phyloP scores from a whole-genome alignment of 192 early-diverging fungal genomes.

The Rhizophagus clarus region DNA sequence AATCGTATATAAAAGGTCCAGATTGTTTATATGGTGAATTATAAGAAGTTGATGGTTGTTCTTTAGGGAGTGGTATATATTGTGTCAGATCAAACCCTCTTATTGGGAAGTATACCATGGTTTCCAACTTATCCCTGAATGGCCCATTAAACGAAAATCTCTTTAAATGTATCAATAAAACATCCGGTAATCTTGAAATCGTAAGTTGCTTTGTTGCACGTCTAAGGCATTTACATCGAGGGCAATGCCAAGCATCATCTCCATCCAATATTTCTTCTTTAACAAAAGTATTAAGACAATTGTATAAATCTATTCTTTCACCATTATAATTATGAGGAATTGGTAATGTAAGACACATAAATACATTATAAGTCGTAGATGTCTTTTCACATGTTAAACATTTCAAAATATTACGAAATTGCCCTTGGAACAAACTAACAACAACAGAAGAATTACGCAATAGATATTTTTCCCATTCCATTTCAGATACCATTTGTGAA shows the following conservation, averaged over 20 bases:
- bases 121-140: constrained; percentile 91
- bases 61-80: constrained; percentile 49
- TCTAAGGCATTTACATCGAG: constrained; percentile 74
- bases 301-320: constrained; percentile 65
- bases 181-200: constrained; percentile 79
- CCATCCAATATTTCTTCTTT: constrained; percentile 87
- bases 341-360: constrained; percentile 90
- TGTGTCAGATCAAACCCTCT: constrained; percentile 58
- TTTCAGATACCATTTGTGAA: constrained; percentile 55
- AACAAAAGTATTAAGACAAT: constrained; percentile 87
- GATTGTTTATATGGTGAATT: constrained; percentile 12
- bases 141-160: constrained; percentile 92
- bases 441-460: constrained; percentile 78
- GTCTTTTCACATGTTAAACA: constrained; percentile 75
- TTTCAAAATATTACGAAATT: constrained; percentile 63
- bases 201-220: constrained; percentile 76
- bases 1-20: constrained; percentile 61
- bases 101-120: constrained; percentile 83
- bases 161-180: constrained; percentile 94
- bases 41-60: neutral
- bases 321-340: constrained; percentile 65
- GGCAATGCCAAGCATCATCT: constrained; percentile 91
- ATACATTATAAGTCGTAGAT: constrained; percentile 87
- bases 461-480: constrained; percentile 80
- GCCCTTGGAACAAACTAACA: constrained; percentile 91